A percentile compares a stretch with the other conserved stretches of the same genome.
phyloP scores from a whole-genome alignment of 305 asterid genomes.

The Fraxinus baroniana region DNA sequence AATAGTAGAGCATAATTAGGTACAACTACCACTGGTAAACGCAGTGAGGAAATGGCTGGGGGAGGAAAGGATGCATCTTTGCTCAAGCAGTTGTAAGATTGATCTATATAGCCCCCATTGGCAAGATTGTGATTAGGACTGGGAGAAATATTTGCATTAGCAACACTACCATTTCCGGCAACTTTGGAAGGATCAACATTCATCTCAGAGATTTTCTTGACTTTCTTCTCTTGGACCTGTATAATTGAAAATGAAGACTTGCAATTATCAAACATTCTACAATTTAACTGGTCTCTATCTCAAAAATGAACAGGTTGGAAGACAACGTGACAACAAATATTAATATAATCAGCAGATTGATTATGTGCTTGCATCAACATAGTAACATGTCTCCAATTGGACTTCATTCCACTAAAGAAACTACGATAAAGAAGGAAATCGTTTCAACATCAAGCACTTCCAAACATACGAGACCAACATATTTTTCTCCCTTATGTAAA shows the following conservation, averaged over 20 bases:
- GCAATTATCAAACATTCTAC: constrained; percentile 5
- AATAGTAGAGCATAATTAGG: constrained; percentile 36
- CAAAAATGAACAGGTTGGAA: neutral
- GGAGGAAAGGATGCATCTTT: constrained; percentile 57
- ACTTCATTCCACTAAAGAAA: neutral
- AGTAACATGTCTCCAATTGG: constrained; percentile 17
- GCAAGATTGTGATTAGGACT: constrained; percentile 55
- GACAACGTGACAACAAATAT: neutral
- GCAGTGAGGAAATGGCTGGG: constrained; percentile 66
- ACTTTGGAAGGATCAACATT: constrained; percentile 63
- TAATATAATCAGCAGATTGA: constrained; percentile 9
- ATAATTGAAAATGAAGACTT: constrained; percentile 20
- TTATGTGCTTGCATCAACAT: neutral
- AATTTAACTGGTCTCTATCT: constrained; percentile 6
- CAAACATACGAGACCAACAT: neutral
- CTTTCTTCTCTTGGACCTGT: constrained; percentile 97
- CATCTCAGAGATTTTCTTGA: constrained; percentile 78
- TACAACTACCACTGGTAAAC: constrained; percentile 94
- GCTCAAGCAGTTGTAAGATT: constrained; percentile 53
- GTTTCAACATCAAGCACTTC: constrained; percentile 1
- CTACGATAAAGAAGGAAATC: constrained; percentile 10
- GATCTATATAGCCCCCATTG: constrained; percentile 67
- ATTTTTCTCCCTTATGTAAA: constrained; percentile 3
- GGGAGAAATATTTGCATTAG: constrained; percentile 60
- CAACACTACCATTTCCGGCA: constrained; percentile 56